Evolutionary conservation across 768 basidiomycete genomes (phyloP), one percentile per base, ranked within the genome.

Genomic region (Lentinula detonsa): DNA sequence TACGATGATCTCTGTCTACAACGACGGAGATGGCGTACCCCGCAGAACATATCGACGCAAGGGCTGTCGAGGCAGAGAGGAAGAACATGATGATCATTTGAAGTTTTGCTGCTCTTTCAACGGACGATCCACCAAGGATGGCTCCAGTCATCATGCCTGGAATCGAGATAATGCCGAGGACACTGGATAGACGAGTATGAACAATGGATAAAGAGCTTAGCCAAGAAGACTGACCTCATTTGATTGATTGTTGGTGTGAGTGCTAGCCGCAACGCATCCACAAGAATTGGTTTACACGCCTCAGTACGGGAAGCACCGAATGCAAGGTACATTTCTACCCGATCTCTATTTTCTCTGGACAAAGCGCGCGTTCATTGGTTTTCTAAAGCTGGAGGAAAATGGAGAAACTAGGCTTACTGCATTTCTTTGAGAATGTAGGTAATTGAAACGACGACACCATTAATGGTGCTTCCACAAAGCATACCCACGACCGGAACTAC

Each of bases 41-140:
- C 0, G 87, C 86, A 2, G 85, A 82, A 56, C 82, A 74, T 58
- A 91, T 85, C 2, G 86, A 80, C 11, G 88, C 83, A 28, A 95
- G 80, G 0, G 87, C 84, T 0, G 89, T 88, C 61, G 85, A 82
- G 0, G 92, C 86, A 2, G 87, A 86, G 49, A 95, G 91, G 88
- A 95, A 91, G 73, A 95, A 95, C 86, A 94, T 91, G 74, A 95
- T 92, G 61, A 95, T 86, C 88, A 94, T 94, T 66, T 95, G 94
- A 15, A 95, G 75, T 56, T 86, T 84, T 2, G 91, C 91, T 0
- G 93, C 94, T 72, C 93, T 91, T 18, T 91, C 81, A 45, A 95
- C 90, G 34, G 87, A 86, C 10, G 90, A 83, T 0, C 93, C 93
- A 11, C 91, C 94, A 11, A 95, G 84, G 62, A 95, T 88, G 4